phyloP scores from a whole-genome alignment of 495 filamentous ascomycete genomes.

The Bryoglossum gracile region DNA sequence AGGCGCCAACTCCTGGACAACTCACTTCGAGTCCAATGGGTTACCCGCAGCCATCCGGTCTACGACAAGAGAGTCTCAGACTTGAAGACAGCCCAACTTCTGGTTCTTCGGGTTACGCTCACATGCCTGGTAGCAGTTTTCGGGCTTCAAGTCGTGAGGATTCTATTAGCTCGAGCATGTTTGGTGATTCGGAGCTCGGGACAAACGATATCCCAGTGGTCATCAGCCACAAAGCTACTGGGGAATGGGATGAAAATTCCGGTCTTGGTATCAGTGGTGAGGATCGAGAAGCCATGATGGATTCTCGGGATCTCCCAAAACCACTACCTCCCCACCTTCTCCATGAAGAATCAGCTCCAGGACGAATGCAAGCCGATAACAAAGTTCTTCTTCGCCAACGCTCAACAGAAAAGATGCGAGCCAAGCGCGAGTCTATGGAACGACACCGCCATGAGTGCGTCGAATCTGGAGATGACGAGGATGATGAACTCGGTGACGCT shows the following conservation, averaged over 20 bases:
- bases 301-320: constrained; percentile 27
- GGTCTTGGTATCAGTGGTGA: constrained; percentile 65
- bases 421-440: constrained; percentile 70
- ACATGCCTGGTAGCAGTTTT: constrained; percentile 62
- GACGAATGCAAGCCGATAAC: constrained; percentile 44
- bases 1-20: constrained; percentile 56
- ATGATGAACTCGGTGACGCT: constrained; percentile 71
- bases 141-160: constrained; percentile 72
- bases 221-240: constrained; percentile 57
- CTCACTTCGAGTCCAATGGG: constrained; percentile 31
- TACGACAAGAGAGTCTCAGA: constrained; percentile 52
- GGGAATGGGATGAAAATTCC: constrained; percentile 62
- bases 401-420: constrained; percentile 70
- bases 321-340: constrained; percentile 45
- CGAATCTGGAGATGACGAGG: constrained; percentile 87
- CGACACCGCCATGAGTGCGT: constrained; percentile 68
- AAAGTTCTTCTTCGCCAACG: constrained; percentile 56
- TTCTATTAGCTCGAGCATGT: constrained; percentile 77
- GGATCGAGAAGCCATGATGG: constrained; percentile 29
- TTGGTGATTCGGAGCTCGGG: constrained; percentile 75
- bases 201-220: constrained; percentile 71
- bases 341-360: constrained; percentile 61
- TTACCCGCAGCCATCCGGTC: constrained; percentile 52
- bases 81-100: constrained; percentile 82
- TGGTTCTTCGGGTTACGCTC: constrained; percentile 67